A percentile compares a stretch with the other conserved stretches of the same genome.
Conservation (phyloP, 1,284 basidiomycete genomes). For the Moniliophthora roreri region DNA sequence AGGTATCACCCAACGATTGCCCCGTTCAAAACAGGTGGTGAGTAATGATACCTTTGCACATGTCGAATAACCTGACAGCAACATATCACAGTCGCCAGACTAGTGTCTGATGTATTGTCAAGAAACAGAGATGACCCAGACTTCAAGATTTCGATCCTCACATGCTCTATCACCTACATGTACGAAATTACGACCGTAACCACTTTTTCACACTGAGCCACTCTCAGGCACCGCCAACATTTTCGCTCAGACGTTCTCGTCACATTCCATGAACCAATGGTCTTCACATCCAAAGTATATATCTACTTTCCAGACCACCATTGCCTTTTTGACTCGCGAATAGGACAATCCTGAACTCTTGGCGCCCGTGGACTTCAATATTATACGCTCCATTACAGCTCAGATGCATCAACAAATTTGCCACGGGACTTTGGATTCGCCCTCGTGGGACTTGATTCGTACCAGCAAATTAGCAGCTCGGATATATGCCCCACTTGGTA, state of each 20-base stretch:
- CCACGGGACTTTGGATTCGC: conserved; percentile 76
- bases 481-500: conserved; percentile 83
- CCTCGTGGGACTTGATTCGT: conserved; percentile 77
- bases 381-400: conserved; percentile 62
- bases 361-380: conserved; percentile 59
- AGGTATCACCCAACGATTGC: conserved; percentile 81
- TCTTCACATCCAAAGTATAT: conserved; percentile 60
- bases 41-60: conserved; percentile 17
- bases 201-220: conserved; percentile 4
- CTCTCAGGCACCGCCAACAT: conserved; percentile 60
- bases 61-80: conserved; percentile 7
- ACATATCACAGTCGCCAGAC: conserved; percentile 60
- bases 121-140: conserved; percentile 63
- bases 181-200: conserved; percentile 27
- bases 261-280: conserved; percentile 76
- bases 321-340: neutral
- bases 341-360: conserved; percentile 72
- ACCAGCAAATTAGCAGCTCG: conserved; percentile 73
- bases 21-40: conserved; percentile 82
- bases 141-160: conserved; percentile 72
- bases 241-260: conserved; percentile 86
- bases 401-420: conserved; percentile 68
- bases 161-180: conserved; percentile 85
- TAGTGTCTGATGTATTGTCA: conserved; percentile 78
- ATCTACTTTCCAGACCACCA: neutral